phyloP scores from a whole-genome alignment of 441 rosid genomes.

The Adansonia grandidieri region DNA sequence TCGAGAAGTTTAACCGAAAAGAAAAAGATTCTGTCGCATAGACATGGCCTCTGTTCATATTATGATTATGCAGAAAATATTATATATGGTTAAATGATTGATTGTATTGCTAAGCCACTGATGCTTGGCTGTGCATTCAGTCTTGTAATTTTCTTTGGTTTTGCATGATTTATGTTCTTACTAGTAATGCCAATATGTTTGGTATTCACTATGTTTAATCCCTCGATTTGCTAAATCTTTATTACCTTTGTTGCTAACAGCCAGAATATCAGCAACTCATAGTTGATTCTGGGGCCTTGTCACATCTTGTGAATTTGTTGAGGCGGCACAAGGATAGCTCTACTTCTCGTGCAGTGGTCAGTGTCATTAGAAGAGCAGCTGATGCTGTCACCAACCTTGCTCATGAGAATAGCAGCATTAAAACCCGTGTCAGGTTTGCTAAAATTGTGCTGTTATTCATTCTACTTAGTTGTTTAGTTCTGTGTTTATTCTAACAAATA shows the following conservation, averaged over 20 bases:
- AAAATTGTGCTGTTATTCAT: conserved; percentile 21
- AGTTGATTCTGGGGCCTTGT: conserved; percentile 87
- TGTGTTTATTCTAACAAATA: conserved; percentile 23
- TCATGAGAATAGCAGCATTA: conserved; percentile 95
- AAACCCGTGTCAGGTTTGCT: conserved; percentile 90
- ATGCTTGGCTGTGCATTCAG: background rate
- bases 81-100: background rate
- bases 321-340: conserved; percentile 68
- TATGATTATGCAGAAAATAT: conserved; percentile 10
- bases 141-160: too few species aligned
- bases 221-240: conserved; percentile 23
- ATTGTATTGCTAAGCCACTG: background rate
- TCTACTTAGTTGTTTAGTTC: conserved; percentile 25
- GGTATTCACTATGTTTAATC: background rate
- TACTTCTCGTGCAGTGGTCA: conserved; percentile 75
- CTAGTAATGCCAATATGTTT: background rate
- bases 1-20: conserved; percentile 2
- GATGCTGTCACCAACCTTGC: conserved; percentile 98
- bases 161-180: conserved; percentile 7
- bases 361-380: conserved; percentile 94
- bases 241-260: conserved; percentile 50
- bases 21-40: background rate
- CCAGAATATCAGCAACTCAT: conserved; percentile 97
- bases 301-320: conserved; percentile 80
- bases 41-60: background rate